phyloP scores from a whole-genome alignment of 768 basidiomycete genomes.

The Psilocybe tampanensis region DNA sequence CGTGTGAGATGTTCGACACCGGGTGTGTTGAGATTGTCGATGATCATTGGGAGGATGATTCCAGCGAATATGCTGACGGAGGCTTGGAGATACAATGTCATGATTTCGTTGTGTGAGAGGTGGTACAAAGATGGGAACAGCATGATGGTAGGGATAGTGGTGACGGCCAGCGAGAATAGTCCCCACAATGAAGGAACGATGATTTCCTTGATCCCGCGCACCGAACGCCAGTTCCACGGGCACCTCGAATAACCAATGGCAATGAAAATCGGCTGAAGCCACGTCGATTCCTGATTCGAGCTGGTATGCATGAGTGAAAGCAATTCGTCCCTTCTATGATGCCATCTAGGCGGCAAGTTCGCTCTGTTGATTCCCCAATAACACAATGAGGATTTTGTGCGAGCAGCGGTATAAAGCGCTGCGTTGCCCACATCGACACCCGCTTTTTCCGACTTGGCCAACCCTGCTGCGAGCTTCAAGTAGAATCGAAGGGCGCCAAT shows the following conservation, averaged over 20 bases:
- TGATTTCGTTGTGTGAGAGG: background rate
- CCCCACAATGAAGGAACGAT: background rate
- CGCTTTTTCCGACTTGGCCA: background rate
- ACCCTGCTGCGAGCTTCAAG: background rate
- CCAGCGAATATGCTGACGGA: background rate
- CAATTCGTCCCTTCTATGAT: background rate
- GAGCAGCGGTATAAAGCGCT: background rate
- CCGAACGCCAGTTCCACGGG: background rate
- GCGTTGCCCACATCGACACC: background rate
- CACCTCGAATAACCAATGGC: background rate
- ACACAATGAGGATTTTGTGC: background rate
- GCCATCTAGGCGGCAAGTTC: background rate
- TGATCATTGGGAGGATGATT: background rate
- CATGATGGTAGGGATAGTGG: background rate
- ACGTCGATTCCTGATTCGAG: background rate
- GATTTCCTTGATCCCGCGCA: background rate
- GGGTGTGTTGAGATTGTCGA: background rate
- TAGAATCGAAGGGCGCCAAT: background rate
- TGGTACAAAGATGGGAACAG: background rate
- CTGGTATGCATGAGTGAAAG: background rate
- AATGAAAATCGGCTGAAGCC: background rate
- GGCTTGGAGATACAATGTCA: background rate
- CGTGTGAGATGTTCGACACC: background rate
- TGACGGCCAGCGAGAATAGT: background rate
- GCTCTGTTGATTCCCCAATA: constrained; percentile 1